phyloP scores from a whole-genome alignment of 1,284 basidiomycete species.

The Trametes hirsuta region DNA sequence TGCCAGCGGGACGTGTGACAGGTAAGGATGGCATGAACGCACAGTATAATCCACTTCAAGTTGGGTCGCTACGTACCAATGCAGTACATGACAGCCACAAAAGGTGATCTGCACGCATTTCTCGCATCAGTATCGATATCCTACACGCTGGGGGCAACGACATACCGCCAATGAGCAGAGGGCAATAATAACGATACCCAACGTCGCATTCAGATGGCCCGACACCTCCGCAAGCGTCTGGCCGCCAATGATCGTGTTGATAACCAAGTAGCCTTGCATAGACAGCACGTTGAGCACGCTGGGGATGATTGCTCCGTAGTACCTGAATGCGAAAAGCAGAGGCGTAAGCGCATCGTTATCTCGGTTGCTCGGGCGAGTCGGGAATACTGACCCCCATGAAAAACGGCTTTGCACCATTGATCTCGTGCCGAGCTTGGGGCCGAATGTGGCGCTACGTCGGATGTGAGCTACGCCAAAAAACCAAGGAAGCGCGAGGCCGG shows the following conservation, averaged over 20 bases:
- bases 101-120: constrained; percentile 41
- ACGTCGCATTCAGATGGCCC: constrained; percentile 46
- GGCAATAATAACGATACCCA: constrained; percentile 82
- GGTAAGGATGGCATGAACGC: not conserved
- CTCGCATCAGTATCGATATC: not conserved
- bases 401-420: constrained; percentile 67
- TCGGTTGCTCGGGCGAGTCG: not conserved
- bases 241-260: constrained; percentile 78
- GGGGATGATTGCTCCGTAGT: constrained; percentile 64
- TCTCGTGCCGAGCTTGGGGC: constrained; percentile 62
- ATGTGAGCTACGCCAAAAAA: too few relatives aligned
- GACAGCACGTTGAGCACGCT: constrained; percentile 66
- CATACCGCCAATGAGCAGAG: constrained; percentile 64
- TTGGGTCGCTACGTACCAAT: constrained; percentile 42
- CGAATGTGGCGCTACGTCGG: constrained; percentile 52
- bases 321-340: constrained; percentile 40
- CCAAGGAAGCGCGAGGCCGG: not conserved
- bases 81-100: constrained; percentile 66
- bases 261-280: constrained; percentile 69
- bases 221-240: constrained; percentile 71
- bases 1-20: too few relatives aligned
- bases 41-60: not conserved
- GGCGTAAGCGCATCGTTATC: not conserved
- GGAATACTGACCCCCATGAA: constrained; percentile 47
- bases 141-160: not conserved